Evolutionary conservation across 2,329 filamentous ascomycete genomes (phyloP), one percentile per base, ranked within the genome.

Genomic region (Akanthomyces lecanii): DNA sequence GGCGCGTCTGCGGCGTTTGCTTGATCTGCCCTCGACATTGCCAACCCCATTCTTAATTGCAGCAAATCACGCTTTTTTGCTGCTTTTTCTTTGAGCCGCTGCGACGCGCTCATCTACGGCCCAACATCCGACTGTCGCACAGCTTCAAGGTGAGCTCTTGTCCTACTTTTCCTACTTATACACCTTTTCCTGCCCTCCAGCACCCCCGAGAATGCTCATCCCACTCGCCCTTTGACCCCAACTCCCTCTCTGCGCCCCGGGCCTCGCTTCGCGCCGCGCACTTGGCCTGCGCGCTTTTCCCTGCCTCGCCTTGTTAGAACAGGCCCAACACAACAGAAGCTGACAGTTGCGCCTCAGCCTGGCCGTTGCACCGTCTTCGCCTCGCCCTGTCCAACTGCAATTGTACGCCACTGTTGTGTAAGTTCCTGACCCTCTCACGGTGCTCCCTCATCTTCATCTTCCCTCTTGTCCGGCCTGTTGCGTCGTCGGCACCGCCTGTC

Each of bases 1-100:
- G 60, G 66, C 65, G 64, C 69, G 66, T 64, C 72, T 74, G 73
- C 72, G 72, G 73, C 71, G 71, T 69, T 69, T 66, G 66, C 66
- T 65, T 69, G 67, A 69, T 69, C 69, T 65, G 67, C 68, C 63
- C 69, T 58, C 40, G 50, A 61, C 50, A 44, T 47, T 58, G 23
- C n/a, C 47, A 11, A 28, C 28, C 52, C 38, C 16, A 47, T 51
- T 33, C 42, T n/a, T 16, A 48, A 42, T 63, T 58, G n/a, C 45
- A 53, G 55, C 61, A 63, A 63, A 63, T 54, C 61, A 56, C 51
- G 61, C 53, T 28, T 40, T 61, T 33, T 45, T 18, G n/a, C 25
- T 47, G 50, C 48, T 21, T 23, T 53, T 53, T 52, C 51, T 61
- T 61, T 45, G 28, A 45, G 53, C 54, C 54, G 55, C 47, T 45